Percentiles rank a stretch among this genome's conserved stretches.
These are phyloP conservation scores for Myriosclerotinia scirpicola DNA, from an alignment of 2,329 filamentous ascomycete genomes.

Conservation along the genomic window DNA sequence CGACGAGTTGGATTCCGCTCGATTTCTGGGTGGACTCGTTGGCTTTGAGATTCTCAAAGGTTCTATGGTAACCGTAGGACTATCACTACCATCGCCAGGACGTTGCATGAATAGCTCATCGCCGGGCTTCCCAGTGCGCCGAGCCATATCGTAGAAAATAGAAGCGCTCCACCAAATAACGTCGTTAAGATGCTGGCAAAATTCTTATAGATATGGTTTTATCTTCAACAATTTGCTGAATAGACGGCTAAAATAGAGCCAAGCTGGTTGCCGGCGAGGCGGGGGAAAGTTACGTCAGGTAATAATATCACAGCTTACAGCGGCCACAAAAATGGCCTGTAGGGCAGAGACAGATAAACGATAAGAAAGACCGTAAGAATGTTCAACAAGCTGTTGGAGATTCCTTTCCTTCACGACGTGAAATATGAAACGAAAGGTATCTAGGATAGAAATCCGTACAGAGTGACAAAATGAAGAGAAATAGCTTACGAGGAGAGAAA, in stretches of 20 bases:
- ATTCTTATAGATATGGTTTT: conserved; percentile 37
- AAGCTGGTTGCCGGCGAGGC: conserved; percentile 24
- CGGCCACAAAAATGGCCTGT: conserved; percentile 15
- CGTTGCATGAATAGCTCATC: conserved; percentile 78
- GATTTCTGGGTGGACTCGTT: conserved; percentile 58
- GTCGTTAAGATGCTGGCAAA: conserved; percentile 34
- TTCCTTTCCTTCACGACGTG: neutral
- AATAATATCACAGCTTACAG: conserved; percentile 15
- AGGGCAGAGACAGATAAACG: conserved; percentile 17
- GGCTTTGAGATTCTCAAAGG: conserved; percentile 84
- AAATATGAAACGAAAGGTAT: conserved; percentile 6
- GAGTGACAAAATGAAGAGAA: conserved; percentile 4
- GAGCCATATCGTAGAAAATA: conserved; percentile 37
- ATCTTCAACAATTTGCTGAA: conserved; percentile 23
- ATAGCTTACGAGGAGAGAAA: conserved; percentile 8
- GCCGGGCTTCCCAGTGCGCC: conserved; percentile 63
- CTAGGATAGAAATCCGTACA: neutral
- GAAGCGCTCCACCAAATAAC: conserved; percentile 32
- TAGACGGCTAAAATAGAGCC: neutral
- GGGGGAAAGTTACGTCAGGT: conserved; percentile 14
- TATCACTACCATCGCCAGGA: conserved; percentile 54
- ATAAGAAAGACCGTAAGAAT: conserved; percentile 17
- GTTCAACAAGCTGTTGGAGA: neutral
- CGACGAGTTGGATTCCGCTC: conserved; percentile 39
- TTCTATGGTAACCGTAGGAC: conserved; percentile 67